Evolutionary conservation across 495 filamentous ascomycete genomes (phyloP), one percentile per base, ranked within the genome.

Genomic region (Melanomma pulvis-pyrius): DNA sequence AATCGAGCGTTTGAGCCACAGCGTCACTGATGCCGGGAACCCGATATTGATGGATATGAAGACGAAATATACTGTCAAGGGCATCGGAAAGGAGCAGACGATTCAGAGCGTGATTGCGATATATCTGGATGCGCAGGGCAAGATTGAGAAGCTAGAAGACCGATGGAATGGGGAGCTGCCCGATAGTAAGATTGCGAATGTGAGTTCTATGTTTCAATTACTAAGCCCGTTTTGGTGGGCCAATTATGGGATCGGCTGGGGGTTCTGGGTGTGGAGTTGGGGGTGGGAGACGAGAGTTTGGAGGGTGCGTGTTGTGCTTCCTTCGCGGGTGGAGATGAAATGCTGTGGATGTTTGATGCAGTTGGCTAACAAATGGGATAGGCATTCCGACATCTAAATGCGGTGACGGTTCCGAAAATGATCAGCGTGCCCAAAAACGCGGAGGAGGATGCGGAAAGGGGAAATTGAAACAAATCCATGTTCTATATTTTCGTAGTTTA

Each of bases 381-480:
- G 84, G 81, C 79, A 29, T 82, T 86, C 73, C 79, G 84, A 32
- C 81, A 82, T 60, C 71, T 86, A 30, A 86, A 86, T 56, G 75
- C 83, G 4, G 77, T 82, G 1, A 81, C 79, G 17, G 83, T 87
- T 8, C 85, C 83, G 2, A 78, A 77, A 25, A 73, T 86, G 51
- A 78, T 88, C 13, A 73, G 74, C n/a, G 83, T 88, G 26, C 85
- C 85, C 26, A 84, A 84, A 76, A 79, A 76, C 41, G 81, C 82
- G 56, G 80, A 81, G 63, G 82, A 87, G 70, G 83, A 87, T 68
- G 61, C 61, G n/a, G 41, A 70, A 24, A 70, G 25, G 49, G 67
- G 67, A 19, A 69, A 69, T 17, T 52, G 44, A 28, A 50, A 64
- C 15, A 46, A 34, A 30, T 5, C 17, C 41, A 24, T 28, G 21